Base-by-base conservation (phyloP, 176 grass and related monocot species). In the Carex kokanica region DNA sequence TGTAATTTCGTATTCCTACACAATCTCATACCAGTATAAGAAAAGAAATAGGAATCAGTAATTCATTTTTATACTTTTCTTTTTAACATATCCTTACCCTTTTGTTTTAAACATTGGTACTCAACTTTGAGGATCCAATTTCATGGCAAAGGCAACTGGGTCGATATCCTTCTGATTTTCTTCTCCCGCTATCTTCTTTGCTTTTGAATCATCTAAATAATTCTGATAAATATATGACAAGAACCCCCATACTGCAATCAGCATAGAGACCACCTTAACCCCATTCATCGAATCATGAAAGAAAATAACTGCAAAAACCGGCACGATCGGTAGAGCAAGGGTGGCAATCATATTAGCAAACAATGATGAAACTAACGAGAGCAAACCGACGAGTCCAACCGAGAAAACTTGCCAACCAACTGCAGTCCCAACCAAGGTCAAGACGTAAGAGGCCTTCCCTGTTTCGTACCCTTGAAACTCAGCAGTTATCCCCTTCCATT, bases 331-430 rank as follows among this genome's bases (percentile, higher is more conserved):
- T 82, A 87, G 78, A n/a, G 51, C 91, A 15, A 93, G 45, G 0
- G 89, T 90, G 85, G 88, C 83, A 83, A 98, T 93, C 52, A 90
- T 89, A 87, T 98, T 98, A 60, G 93, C 89, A 85, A 98, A 98
- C n/a, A 98, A 73, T 18, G 92, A 93, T 13, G 95, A 98, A 53
- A 91, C 89, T 64, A 79, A 2, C 1, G 88, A 92, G 49, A 98
- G 56, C 27, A 98, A 87, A 2, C 91, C 89, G 68, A 93, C 56
- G n/a, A 91, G 38, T 45, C 95, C 92, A 78, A 95, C 84, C 0
- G 85, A 87, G 60, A 86, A 56, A 2, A 93, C 78, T 88, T 95
- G 95, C 90, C 89, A 93, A 17, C 83, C 78, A 52, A 90, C 60
- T 45, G 90, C 90, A 31, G 89, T 88, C 86, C 91, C 82, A 36